Evolutionary conservation across 2,329 filamentous ascomycete species (phyloP).

Genomic region (Colletotrichum sp.): DNA sequence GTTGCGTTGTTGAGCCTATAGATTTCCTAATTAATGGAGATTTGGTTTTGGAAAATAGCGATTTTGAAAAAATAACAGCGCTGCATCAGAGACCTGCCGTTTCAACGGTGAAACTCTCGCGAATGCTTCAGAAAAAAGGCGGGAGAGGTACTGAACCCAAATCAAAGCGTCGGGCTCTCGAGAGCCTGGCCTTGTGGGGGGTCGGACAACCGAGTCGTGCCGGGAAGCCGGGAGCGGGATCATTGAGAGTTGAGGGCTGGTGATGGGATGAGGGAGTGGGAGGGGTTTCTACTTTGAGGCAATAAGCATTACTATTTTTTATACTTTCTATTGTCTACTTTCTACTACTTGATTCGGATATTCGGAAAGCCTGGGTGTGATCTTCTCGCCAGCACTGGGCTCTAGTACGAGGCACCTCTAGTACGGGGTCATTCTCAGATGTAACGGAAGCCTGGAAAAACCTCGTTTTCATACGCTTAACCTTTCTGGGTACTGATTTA

Average conservation of each 20-base stretch:
- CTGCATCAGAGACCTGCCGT: not conserved
- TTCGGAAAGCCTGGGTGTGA: not conserved
- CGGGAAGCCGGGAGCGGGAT: not conserved
- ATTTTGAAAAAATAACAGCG: not conserved
- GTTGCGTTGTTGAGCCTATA: conserved; percentile 6
- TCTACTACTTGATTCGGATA: not conserved
- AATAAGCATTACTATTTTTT: not conserved
- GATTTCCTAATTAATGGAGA: not conserved
- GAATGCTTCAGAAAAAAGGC: not conserved
- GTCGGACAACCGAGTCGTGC: not conserved
- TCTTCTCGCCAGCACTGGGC: no score
- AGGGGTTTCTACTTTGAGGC: not conserved
- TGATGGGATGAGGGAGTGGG: not conserved
- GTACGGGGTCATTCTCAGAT: no score
- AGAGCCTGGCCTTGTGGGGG: not conserved
- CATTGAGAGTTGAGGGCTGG: not conserved
- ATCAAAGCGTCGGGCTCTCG: accelerated
- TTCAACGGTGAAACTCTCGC: not conserved
- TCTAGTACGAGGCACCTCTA: no score
- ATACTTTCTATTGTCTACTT: not conserved
- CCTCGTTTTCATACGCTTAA: no score
- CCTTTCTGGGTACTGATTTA: no score
- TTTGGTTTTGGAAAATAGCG: not conserved
- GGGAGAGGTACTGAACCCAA: not conserved
- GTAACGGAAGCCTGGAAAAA: no score